Percentiles rank a stretch among this genome's conserved stretches.
phyloP scores from a whole-genome alignment of 2,329 filamentous ascomycete species.

The Elsinoe ampelina region DNA sequence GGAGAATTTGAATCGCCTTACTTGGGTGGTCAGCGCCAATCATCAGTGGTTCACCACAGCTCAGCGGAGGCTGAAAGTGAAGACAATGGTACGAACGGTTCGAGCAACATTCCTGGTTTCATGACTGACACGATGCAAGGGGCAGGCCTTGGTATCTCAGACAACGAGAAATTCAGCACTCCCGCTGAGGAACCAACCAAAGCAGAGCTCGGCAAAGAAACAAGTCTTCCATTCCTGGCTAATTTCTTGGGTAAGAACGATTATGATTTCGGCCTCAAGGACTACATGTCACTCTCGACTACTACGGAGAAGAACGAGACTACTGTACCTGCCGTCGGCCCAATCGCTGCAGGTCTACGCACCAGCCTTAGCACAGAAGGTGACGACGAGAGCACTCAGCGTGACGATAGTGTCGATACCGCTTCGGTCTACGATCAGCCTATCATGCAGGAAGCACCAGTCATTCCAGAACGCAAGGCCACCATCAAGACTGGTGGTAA shows the following conservation, averaged over 20 bases:
- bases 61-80: conserved; percentile 12
- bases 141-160: conserved; percentile 14
- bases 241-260: conserved; percentile 42
- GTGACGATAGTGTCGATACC: neutral
- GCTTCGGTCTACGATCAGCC: conserved; percentile 22
- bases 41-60: conserved; percentile 51
- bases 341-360: conserved; percentile 5
- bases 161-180: conserved; percentile 14
- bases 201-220: conserved; percentile 21
- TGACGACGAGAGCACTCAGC: conserved; percentile 2
- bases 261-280: conserved; percentile 46
- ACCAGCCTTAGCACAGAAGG: conserved; percentile 10
- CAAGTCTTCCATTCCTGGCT: conserved; percentile 41
- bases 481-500: conserved; percentile 82
- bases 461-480: conserved; percentile 70
- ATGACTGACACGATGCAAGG: conserved; percentile 9
- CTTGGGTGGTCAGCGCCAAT: conserved; percentile 27
- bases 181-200: conserved; percentile 17
- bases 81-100: conserved; percentile 14
- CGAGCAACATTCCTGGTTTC: neutral
- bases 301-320: conserved; percentile 16
- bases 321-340: neutral
- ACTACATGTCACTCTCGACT: conserved; percentile 44
- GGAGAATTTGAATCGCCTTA: conserved; percentile 17
- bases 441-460: conserved; percentile 42